Base-by-base conservation (phyloP, 306 rosid species). In the Datisca glomerata region DNA sequence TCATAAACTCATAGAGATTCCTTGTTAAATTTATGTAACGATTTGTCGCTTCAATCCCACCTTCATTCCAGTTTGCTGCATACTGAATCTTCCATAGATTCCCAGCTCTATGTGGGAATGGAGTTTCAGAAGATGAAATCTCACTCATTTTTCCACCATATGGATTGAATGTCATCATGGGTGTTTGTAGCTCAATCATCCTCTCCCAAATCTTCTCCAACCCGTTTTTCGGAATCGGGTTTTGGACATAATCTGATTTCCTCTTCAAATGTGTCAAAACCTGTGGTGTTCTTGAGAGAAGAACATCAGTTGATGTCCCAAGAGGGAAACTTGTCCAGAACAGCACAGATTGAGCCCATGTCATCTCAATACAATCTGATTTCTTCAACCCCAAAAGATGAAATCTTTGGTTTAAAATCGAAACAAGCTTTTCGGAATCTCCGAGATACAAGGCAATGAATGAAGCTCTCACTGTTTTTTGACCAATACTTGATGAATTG, bases 91-190 rank as follows among this genome's bases (percentile, higher is more conserved):
- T 21, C 24, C 25, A 41, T 2, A 41, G 23, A 21, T 19, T 21
- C 24, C 46, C 46, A 20, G 46, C 46, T 41, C 46, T 41, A 21
- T 41, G 46, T 3, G 46, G 46, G 9, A 41, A 41, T 18, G 46
- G 46, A 21, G 25, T 41, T 21, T 19, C 46, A 41, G 24, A 18
- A 1, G 13, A 8, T 21, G 25, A 14, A 41, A 41, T 41, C 24
- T 41, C 24, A 10, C 14, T 4, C 46, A 41, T 41, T 41, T 21
- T 41, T 12, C 46, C 46, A 5, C 46, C 46, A 21, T 41, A 41
- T 4, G 46, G 46, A 18, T 41, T 41, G 14, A 41, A 41, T 18
- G 46, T 41, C 25, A 41, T 2, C 12, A 21, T 1, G 13, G 25
- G 13, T 19, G 24, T 21, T 21, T 41, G 5, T 6, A 41, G 25